Evolutionary conservation across 495 filamentous ascomycete species (phyloP).

Genomic region (Saxophila tyrrhenica): DNA sequence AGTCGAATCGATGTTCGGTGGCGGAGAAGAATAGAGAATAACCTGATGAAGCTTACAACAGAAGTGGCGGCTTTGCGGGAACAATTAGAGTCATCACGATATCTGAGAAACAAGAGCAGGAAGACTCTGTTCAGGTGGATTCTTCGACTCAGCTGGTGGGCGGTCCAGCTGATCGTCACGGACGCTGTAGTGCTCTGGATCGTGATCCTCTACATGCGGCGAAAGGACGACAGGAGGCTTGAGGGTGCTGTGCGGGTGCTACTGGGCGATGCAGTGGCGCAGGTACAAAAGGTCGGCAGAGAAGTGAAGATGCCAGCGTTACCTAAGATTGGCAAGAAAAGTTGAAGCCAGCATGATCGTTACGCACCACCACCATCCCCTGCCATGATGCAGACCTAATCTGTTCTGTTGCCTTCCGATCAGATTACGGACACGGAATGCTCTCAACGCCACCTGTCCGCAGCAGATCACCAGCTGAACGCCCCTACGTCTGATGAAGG

Average conservation of each 20-base stretch:
- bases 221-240: slow-evolving; percentile 61
- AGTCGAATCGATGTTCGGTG: slow-evolving; percentile 40
- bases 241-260: slow-evolving; percentile 64
- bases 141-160: slow-evolving; percentile 56
- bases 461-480: too few species aligned
- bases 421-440: too few species aligned
- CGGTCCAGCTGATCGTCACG: slow-evolving; percentile 60
- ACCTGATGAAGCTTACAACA: slow-evolving; percentile 78
- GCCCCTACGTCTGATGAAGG: not conserved
- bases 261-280: slow-evolving; percentile 38
- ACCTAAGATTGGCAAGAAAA: not conserved
- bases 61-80: slow-evolving; percentile 91
- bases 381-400: not conserved
- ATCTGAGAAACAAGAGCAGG: slow-evolving; percentile 38
- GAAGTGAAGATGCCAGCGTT: slow-evolving; percentile 12
- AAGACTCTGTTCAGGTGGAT: slow-evolving; percentile 56
- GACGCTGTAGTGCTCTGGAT: slow-evolving; percentile 59
- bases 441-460: too few species aligned
- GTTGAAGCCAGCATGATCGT: too few species aligned
- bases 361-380: not conserved
- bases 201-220: slow-evolving; percentile 67
- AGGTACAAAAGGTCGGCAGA: slow-evolving; percentile 29
- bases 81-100: slow-evolving; percentile 62
- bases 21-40: slow-evolving; percentile 73
- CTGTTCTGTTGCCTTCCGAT: too few species aligned